Evolutionary conservation across 495 filamentous ascomycete species (phyloP).

Genomic region (Hyaloscypha bicolor): DNA sequence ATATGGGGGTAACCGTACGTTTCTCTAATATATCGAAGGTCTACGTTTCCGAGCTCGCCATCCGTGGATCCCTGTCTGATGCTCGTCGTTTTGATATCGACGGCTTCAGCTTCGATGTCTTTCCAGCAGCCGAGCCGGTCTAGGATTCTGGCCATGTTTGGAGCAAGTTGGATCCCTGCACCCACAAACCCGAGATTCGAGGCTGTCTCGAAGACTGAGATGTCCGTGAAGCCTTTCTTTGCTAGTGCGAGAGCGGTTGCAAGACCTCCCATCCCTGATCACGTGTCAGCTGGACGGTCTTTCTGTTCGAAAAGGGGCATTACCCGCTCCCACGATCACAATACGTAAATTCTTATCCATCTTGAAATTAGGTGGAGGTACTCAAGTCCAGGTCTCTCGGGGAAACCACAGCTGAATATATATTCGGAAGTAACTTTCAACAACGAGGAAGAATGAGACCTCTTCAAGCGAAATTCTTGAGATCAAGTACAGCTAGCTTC

Average conservation of each 20-base stretch:
- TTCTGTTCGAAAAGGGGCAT: not conserved
- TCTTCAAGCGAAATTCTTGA: not conserved
- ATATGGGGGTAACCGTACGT: conserved; percentile 77
- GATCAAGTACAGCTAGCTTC: not conserved
- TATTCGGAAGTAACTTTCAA: not conserved
- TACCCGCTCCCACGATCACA: conserved; percentile 25
- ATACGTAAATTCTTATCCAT: conserved; percentile 28
- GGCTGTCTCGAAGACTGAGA: conserved; percentile 74
- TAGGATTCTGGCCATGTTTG: conserved; percentile 77
- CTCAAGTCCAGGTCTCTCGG: no score
- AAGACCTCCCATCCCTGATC: conserved; percentile 75
- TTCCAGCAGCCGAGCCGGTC: conserved; percentile 70
- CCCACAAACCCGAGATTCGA: conserved; percentile 79
- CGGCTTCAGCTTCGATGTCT: conserved; percentile 64
- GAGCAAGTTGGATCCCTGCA: conserved; percentile 79
- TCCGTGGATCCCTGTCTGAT: conserved; percentile 61
- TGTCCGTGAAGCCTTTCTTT: conserved; percentile 69
- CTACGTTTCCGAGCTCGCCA: conserved; percentile 67
- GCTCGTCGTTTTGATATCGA: conserved; percentile 42
- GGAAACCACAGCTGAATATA: no score
- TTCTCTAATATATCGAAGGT: conserved; percentile 64
- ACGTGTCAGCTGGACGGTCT: conserved; percentile 5
- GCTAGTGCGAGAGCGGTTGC: conserved; percentile 72
- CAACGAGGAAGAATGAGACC: not conserved
- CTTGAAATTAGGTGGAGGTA: not conserved